Percentiles rank a stretch among this genome's conserved stretches.
These are phyloP conservation scores for Cenchrus americanus DNA, from an alignment of 176 grass and related monocot species.

Conservation along the genomic window DNA sequence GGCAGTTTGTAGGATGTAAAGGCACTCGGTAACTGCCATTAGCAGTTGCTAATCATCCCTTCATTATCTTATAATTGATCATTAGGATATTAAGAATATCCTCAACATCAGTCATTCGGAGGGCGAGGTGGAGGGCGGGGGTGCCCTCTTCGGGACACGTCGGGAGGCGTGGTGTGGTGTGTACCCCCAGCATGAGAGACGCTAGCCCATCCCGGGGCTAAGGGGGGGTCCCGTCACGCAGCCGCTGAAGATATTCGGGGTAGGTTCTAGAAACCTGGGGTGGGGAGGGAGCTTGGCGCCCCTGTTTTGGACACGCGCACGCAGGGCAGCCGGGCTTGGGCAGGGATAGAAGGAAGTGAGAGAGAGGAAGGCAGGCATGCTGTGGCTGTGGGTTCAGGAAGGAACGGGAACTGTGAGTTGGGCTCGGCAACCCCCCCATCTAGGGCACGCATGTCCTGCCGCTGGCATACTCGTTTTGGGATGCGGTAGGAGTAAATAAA, in stretches of 20 bases:
- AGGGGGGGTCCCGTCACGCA: too few species aligned
- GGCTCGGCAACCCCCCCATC: background rate
- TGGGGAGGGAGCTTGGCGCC: background rate
- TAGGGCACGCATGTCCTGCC: background rate
- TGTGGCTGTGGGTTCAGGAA: background rate
- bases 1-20: too few species aligned
- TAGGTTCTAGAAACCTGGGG: slow-evolving; percentile 59
- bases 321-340: too few species aligned
- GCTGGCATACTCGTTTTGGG: background rate
- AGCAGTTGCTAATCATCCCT: too few species aligned
- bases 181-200: background rate
- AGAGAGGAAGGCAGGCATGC: too few species aligned
- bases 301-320: slow-evolving; percentile 32
- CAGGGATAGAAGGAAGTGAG: too few species aligned
- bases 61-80: too few species aligned
- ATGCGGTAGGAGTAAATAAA: background rate
- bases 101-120: too few species aligned
- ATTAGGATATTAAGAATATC: too few species aligned
- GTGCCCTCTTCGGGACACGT: slow-evolving; percentile 62
- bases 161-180: background rate
- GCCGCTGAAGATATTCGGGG: too few species aligned
- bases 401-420: background rate
- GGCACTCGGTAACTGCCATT: too few species aligned
- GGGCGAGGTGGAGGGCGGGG: background rate
- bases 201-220: background rate